Base-by-base conservation (phyloP, 2,329 filamentous ascomycete genomes). In the Aspergillus unguis region DNA sequence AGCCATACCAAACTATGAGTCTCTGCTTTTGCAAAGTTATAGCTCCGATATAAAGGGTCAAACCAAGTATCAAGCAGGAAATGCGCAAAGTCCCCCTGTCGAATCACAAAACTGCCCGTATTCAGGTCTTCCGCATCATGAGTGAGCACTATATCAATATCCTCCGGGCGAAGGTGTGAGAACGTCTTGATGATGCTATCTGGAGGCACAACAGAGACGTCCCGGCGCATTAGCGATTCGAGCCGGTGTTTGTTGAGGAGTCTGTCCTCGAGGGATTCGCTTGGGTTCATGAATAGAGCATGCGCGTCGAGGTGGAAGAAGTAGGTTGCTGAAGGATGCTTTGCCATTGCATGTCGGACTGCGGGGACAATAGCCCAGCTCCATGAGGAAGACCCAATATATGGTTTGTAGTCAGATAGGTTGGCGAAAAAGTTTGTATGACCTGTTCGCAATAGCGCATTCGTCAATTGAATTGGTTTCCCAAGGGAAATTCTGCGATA, bases 171-270 rank as follows among this genome's bases (percentile, higher is more conserved):
- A n/a, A 96, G 77, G 66, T 95, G 86, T 11, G 82, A 77, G 68
- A 95, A 96, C 0, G 95, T 97, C 77, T 89, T 92, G 75, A 99
- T 97, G 63, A 99, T 92, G 74, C 90, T 95, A 73, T 96, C 90
- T 0, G 95, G 94, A 2, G 92, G 94, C 6, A 97, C 92, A 46
- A 99, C 85, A 5, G 94, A 84, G 49, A 85, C 80, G 70, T 96
- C 88, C 68, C 85, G 87, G 62, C 94, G 83, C 90, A 97, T 96
- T 52, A 88, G 70, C 25, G 77, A 78, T 65, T 95, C 87, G 44
- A 99, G 79, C 51, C 78, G 82, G 48, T 77, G 75, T 8, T 84
- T 74, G 8, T 83, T 77, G 70, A 95, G 83, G 36, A 99, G 73
- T 62, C 90, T 82, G 1, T 83, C 78, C 59, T 90, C 84, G 32